A percentile compares a stretch with the other conserved stretches of the same genome.
These are phyloP conservation scores for Agastache rugosa DNA, from an alignment of 257 asterid genomes.

Conservation along the genomic window DNA sequence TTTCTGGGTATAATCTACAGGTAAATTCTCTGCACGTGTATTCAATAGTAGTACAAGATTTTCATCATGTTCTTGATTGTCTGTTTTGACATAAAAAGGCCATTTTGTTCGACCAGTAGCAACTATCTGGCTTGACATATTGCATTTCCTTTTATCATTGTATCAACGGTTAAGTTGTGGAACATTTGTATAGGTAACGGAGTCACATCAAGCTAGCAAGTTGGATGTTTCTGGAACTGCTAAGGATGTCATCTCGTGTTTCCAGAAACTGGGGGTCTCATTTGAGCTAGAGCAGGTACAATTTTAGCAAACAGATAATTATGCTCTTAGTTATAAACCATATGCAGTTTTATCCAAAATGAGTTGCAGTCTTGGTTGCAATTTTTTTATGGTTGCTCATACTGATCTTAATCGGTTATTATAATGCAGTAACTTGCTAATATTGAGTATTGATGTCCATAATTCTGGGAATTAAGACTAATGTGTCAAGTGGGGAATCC, in stretches of 20 bases:
- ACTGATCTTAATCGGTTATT: too few relatives aligned
- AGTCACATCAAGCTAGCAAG: constrained; percentile 96
- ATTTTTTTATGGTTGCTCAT: neutral
- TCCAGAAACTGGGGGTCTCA: constrained; percentile 83
- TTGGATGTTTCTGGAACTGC: constrained; percentile 95
- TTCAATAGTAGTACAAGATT: neutral
- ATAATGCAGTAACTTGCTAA: too few relatives aligned
- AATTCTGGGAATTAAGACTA: neutral
- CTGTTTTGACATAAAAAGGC: neutral
- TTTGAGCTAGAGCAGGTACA: constrained; percentile 75
- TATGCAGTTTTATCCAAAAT: too few relatives aligned
- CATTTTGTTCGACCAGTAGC: neutral
- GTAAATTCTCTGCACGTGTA: constrained; percentile 44
- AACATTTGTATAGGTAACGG: constrained; percentile 63
- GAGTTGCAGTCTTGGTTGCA: constrained; percentile 15
- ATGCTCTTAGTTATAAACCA: neutral
- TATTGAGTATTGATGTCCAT: constrained; percentile 1
- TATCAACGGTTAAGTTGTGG: constrained; percentile 23
- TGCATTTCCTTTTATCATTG: neutral
- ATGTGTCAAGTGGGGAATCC: constrained; percentile 5
- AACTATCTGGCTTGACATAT: constrained; percentile 3
- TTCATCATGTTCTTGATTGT: constrained; percentile 25
- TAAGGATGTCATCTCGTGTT: constrained; percentile 91
- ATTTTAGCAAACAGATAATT: constrained; percentile 7
- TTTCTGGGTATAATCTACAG: constrained; percentile 85